Base-by-base conservation (phyloP, 1,284 basidiomycete genomes). In the Sporisorium reilianum region DNA sequence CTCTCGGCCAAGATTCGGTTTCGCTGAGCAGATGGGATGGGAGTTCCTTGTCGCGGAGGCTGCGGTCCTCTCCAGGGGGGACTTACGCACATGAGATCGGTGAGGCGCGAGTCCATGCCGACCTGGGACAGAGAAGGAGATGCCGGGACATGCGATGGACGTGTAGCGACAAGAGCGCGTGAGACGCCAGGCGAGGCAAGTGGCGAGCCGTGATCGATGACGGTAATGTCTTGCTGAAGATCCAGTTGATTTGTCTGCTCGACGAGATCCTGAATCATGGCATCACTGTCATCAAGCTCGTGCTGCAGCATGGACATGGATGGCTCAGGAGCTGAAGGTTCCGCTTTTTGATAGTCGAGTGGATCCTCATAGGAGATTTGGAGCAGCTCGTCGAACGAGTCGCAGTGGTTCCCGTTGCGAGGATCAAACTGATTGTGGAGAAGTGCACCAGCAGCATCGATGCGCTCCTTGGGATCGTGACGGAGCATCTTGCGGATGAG, bases 401-500 rank as follows among this genome's bases (percentile, higher is more conserved):
- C 71, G 55, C 62, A 49, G 14, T 42, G 55, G 2, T 6, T 36
- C 10, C 50, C 40, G 14, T 57, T 49, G 18, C 32, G 32, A n/a
- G 70, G 59, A 28, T 77, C 74, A 40, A 78, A 74, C 41, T 55
- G 57, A 22, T 55, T 23, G 28, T 75, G 67, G 18, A 76, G 62
- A 34, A 78, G 53, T 18, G 56, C 73, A 20, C 64, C 77, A 10
- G 69, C 70, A 12, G 68, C 69, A 32, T 70, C 64, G 55, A 76
- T 62, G 0, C 77, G 55, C 38, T 77, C 64, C 2, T 30, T 22
- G 4, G 77, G 66, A 38, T 58, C 51, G 32, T 63, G 56, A 18
- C 40, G 50, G 20, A 80, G 73, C 74, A 80, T 78, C 28, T 61
- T 53, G 22, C 62, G 65, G 34, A 78, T 73, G 44, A 80, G 67